Evolutionary conservation across 2,329 filamentous ascomycete genomes (phyloP).

Genomic region (Knoxdaviesia proteae): DNA sequence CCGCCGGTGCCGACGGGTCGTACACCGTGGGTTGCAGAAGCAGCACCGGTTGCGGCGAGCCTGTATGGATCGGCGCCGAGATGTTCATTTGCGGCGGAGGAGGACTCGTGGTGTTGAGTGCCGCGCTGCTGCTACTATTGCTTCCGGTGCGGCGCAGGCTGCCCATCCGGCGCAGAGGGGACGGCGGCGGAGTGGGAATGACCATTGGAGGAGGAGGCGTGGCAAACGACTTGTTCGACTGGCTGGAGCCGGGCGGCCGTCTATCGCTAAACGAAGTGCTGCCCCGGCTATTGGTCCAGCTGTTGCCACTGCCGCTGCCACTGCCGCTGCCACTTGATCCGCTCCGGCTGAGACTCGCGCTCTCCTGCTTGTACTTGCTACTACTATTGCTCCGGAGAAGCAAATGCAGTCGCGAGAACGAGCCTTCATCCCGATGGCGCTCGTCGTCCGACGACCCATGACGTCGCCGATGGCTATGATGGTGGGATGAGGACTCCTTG

Average conservation of each 20-base stretch:
- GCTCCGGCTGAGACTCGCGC: too few relatives aligned
- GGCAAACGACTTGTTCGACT: slow-evolving; percentile 1
- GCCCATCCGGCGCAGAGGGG: slow-evolving; percentile 5
- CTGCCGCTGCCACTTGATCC: slow-evolving; percentile 9
- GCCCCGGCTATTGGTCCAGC: slow-evolving; percentile 6
- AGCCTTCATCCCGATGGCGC: slow-evolving; percentile 10
- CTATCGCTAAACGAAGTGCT: slow-evolving; percentile 4
- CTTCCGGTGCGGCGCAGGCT: too few relatives aligned
- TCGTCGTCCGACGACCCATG: slow-evolving; percentile 1
- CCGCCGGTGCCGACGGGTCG: slow-evolving; percentile 16
- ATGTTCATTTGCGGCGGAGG: slow-evolving; percentile 18
- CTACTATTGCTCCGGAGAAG: too few relatives aligned
- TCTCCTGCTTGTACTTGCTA: too few relatives aligned
- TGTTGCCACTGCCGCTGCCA: slow-evolving; percentile 6
- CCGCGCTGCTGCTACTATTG: too few relatives aligned
- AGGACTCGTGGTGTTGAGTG: slow-evolving; percentile 1
- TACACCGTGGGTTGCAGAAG: slow-evolving; percentile 34
- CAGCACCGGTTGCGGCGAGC: slow-evolving; percentile 26
- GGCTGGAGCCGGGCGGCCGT: slow-evolving; percentile 4
- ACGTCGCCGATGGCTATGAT: not conserved
- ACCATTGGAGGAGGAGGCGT: slow-evolving; percentile 4
- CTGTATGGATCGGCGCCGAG: slow-evolving; percentile 26
- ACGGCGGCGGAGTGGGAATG: slow-evolving; percentile 8
- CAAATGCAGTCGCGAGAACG: too few relatives aligned
- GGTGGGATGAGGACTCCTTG: slow-evolving; percentile 9